Percentiles rank a stretch among this genome's conserved stretches.
Evolutionary conservation across 805 yeast species (phyloP).

Genomic region (Yamadazyma takamatsuzukensis): DNA sequence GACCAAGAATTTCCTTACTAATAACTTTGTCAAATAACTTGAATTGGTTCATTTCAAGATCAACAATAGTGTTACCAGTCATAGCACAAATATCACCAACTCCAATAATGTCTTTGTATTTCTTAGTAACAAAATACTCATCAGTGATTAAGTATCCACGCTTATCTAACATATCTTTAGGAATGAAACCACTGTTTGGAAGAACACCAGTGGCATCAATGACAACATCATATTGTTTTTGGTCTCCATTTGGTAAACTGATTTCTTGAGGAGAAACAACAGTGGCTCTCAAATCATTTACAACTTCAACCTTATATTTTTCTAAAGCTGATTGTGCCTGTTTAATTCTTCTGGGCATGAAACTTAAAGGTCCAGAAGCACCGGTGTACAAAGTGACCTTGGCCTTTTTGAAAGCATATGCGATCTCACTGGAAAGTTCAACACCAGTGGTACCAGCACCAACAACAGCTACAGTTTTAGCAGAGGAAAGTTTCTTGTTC

Average conservation of each 20-base stretch:
- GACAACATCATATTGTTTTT: slow-evolving; percentile 24
- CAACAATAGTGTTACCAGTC: slow-evolving; percentile 20
- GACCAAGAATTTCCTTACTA: slow-evolving; percentile 8
- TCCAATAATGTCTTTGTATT: slow-evolving; percentile 23
- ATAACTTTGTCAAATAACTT: slow-evolving; percentile 13
- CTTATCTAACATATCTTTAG: slow-evolving; percentile 17
- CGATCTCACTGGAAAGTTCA: slow-evolving; percentile 37
- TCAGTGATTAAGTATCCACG: slow-evolving; percentile 28
- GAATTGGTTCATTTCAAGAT: slow-evolving; percentile 21
- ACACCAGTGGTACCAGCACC: slow-evolving; percentile 42
- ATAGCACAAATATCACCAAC: slow-evolving; percentile 32
- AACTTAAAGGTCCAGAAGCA: slow-evolving; percentile 13
- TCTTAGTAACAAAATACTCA: slow-evolving; percentile 20
- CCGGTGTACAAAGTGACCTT: slow-evolving; percentile 26
- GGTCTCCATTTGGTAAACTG: slow-evolving; percentile 16
- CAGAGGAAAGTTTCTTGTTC: slow-evolving; percentile 13
- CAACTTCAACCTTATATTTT: slow-evolving; percentile 19
- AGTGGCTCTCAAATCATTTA: slow-evolving; percentile 14
- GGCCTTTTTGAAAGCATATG: slow-evolving; percentile 12
- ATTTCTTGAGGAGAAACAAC: slow-evolving; percentile 6
- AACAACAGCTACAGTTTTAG: slow-evolving; percentile 30
- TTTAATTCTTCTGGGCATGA: slow-evolving; percentile 11
- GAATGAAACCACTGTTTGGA: slow-evolving; percentile 35
- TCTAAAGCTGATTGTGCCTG: too few species aligned
- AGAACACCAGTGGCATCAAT: slow-evolving; percentile 19